A percentile compares a stretch with the other conserved stretches of the same genome.
These are phyloP conservation scores for Rhododendron williamsianum DNA, from an alignment of 148 eudicot genomes.

Conservation along the genomic window DNA sequence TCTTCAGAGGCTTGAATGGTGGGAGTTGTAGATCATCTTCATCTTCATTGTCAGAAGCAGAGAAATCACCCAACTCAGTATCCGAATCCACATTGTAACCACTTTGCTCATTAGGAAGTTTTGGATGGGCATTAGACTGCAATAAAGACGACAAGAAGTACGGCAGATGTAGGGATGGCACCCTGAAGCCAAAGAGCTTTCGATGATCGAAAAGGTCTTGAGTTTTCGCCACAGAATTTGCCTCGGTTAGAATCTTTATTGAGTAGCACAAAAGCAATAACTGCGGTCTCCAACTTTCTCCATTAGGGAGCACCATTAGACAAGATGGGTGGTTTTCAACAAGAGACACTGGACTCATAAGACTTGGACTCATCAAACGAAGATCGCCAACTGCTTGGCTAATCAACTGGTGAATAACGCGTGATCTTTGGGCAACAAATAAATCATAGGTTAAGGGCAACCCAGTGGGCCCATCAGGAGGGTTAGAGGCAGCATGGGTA, in stretches of 20 bases:
- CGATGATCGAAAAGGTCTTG: not conserved
- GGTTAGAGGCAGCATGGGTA: constrained; percentile 41
- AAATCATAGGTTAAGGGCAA: constrained; percentile 30
- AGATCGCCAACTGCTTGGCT: constrained; percentile 21
- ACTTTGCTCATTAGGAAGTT: constrained; percentile 16
- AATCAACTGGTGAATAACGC: constrained; percentile 29
- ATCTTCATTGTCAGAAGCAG: constrained; percentile 17
- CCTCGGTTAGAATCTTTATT: constrained; percentile 32
- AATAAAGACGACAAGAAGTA: constrained; percentile 24
- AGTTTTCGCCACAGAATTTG: constrained; percentile 11
- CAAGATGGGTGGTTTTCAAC: constrained; percentile 35
- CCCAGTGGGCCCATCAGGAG: constrained; percentile 40
- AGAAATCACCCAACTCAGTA: constrained; percentile 17
- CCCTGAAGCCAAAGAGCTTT: constrained; percentile 17
- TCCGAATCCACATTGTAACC: constrained; percentile 12
- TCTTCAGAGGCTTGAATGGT: constrained; percentile 19
- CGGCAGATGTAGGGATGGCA: constrained; percentile 14
- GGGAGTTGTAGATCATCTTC: constrained; percentile 18
- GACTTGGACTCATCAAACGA: constrained; percentile 10
- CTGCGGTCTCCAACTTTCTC: constrained; percentile 32
- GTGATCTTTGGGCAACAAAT: constrained; percentile 29
- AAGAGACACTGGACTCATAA: constrained; percentile 26
- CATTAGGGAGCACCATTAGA: constrained; percentile 19
- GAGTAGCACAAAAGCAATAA: constrained; percentile 43
- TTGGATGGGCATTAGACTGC: constrained; percentile 21